Evolutionary conservation across 306 rosid genomes (phyloP).

Genomic region (Vachellia pachyceras): DNA sequence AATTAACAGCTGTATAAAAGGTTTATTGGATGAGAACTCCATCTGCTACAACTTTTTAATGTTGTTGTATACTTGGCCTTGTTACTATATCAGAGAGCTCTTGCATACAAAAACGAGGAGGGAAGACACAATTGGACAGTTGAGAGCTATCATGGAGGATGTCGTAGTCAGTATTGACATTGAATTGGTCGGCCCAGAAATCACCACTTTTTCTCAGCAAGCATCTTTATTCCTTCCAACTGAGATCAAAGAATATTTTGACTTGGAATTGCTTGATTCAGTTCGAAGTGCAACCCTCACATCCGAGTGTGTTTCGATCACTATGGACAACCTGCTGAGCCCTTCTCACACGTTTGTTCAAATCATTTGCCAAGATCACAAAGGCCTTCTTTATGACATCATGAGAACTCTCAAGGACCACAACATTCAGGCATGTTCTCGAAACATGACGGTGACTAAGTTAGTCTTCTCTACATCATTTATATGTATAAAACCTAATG

Average conservation of each 20-base stretch:
- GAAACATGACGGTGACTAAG: background rate
- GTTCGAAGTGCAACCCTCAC: slow-evolving; percentile 49
- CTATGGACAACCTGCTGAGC: slow-evolving; percentile 77
- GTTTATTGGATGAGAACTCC: background rate
- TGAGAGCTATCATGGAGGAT: slow-evolving; percentile 58
- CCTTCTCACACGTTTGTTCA: slow-evolving; percentile 95
- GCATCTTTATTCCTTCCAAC: slow-evolving; percentile 72
- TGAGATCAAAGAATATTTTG: slow-evolving; percentile 61
- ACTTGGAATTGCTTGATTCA: slow-evolving; percentile 52
- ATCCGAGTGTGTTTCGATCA: slow-evolving; percentile 60
- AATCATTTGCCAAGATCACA: slow-evolving; percentile 82
- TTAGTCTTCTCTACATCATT: background rate
- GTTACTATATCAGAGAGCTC: slow-evolving; percentile 68
- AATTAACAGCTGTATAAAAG: slow-evolving; percentile 6
- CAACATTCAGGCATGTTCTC: slow-evolving; percentile 71
- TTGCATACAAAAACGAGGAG: slow-evolving; percentile 73
- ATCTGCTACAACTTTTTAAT: slow-evolving; percentile 31
- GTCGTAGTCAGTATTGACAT: slow-evolving; percentile 65
- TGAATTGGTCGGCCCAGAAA: slow-evolving; percentile 70
- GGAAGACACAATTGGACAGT: slow-evolving; percentile 60
- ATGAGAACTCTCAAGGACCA: slow-evolving; percentile 95
- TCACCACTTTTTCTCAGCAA: slow-evolving; percentile 65
- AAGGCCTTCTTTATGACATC: slow-evolving; percentile 93
- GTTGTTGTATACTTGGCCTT: slow-evolving; percentile 11
- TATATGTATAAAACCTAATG: background rate